Evolutionary conservation across 495 filamentous ascomycete species (phyloP).

Genomic region (Lasiosphaeris hirsuta): DNA sequence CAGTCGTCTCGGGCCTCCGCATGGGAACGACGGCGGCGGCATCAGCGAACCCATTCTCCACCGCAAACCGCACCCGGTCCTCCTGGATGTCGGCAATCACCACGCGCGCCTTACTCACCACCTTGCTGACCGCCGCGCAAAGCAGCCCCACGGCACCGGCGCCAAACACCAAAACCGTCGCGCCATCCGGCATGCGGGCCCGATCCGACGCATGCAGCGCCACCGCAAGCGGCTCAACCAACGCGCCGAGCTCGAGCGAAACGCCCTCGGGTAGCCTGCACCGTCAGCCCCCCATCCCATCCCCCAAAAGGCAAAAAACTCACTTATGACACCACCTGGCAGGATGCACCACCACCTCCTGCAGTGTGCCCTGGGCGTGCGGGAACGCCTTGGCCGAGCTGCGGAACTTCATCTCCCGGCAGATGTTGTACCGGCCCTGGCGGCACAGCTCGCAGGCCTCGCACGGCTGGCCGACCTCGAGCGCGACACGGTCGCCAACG

Average conservation of each 20-base stretch:
- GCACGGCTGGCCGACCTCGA: slow-evolving; percentile 84
- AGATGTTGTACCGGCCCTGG: slow-evolving; percentile 84
- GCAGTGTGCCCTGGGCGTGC: slow-evolving; percentile 79
- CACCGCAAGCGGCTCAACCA: slow-evolving; percentile 77
- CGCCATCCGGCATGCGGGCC: slow-evolving; percentile 49
- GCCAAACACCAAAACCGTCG: slow-evolving; percentile 70
- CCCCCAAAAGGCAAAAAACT: slow-evolving; percentile 12
- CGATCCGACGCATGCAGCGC: slow-evolving; percentile 71
- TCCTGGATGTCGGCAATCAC: slow-evolving; percentile 78
- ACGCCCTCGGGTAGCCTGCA: slow-evolving; percentile 57
- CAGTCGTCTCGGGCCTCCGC: slow-evolving; percentile 51
- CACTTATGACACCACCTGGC: slow-evolving; percentile 63
- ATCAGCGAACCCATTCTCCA: slow-evolving; percentile 64
- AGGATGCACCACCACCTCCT: slow-evolving; percentile 74
- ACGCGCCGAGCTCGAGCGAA: slow-evolving; percentile 64
- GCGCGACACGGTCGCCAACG: slow-evolving; percentile 69
- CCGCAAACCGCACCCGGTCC: slow-evolving; percentile 68
- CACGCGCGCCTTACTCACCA: slow-evolving; percentile 37
- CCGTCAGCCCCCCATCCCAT: not conserved
- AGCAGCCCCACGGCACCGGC: slow-evolving; percentile 79
- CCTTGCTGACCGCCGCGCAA: slow-evolving; percentile 63
- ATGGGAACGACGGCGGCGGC: slow-evolving; percentile 57
- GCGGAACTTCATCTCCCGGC: slow-evolving; percentile 71
- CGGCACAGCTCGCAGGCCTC: slow-evolving; percentile 62
- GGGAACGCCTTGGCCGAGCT: slow-evolving; percentile 75